Evolutionary conservation across 805 yeast genomes (phyloP).

Genomic region (Candida peoriensis): DNA sequence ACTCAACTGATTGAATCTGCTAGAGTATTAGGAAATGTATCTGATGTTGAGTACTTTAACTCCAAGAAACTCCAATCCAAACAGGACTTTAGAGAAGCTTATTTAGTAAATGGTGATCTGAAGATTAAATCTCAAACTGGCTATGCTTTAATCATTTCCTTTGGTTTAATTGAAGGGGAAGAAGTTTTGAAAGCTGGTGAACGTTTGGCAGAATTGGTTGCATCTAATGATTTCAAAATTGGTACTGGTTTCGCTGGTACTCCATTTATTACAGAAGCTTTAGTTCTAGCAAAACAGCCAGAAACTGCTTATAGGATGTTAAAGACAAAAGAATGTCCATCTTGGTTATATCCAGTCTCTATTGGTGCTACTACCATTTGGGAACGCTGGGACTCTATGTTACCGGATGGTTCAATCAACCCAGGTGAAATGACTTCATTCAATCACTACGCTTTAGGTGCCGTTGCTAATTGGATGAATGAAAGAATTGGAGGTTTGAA

Average conservation of each 20-base stretch:
- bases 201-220: conserved; percentile 7
- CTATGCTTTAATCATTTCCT: conserved; percentile 11
- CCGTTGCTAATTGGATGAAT: conserved; percentile 18
- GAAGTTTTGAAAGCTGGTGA: conserved; percentile 10
- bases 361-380: conserved; percentile 19
- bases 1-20: conserved; percentile 10
- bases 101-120: conserved; percentile 10
- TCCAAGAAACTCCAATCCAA: conserved; percentile 3
- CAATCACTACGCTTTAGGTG: conserved; percentile 19
- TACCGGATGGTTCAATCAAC: conserved; percentile 16
- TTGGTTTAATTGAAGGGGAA: conserved; percentile 7
- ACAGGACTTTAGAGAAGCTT: conserved; percentile 12
- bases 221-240: conserved; percentile 10
- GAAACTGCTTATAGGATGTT: conserved; percentile 15
- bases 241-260: conserved; percentile 20
- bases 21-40: conserved; percentile 3
- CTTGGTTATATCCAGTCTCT: conserved; percentile 17
- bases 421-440: conserved; percentile 20
- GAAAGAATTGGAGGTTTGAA: conserved; percentile 17
- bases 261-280: conserved; percentile 15
- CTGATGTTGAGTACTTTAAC: conserved; percentile 7
- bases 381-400: conserved; percentile 19
- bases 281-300: conserved; percentile 7
- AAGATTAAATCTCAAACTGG: conserved; percentile 14
- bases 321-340: conserved; percentile 11